Evolutionary conservation across 495 filamentous ascomycete species (phyloP).

Genomic region (Amniculicola lignicola): DNA sequence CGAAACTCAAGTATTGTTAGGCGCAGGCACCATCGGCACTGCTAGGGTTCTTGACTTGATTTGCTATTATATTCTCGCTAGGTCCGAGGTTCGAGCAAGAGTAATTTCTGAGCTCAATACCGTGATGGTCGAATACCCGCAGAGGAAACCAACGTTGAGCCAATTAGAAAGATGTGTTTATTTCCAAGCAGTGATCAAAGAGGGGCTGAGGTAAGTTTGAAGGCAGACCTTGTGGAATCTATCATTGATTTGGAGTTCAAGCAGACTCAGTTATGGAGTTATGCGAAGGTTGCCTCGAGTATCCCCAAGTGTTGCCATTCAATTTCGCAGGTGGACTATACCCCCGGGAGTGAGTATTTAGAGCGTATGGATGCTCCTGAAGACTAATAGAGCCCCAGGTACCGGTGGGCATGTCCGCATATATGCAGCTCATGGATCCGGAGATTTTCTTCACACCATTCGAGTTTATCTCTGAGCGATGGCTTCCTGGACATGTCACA

Average conservation of each 20-base stretch:
- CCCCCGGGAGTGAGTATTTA: constrained; percentile 9
- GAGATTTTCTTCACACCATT: constrained; percentile 14
- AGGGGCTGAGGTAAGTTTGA: constrained; percentile 45
- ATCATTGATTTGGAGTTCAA: background rate
- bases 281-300: constrained; percentile 46
- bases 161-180: constrained; percentile 40
- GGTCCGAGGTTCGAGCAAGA: constrained; percentile 12
- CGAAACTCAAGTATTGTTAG: constrained; percentile 37
- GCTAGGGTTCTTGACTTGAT: constrained; percentile 33
- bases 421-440: constrained; percentile 17
- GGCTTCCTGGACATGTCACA: constrained; percentile 11
- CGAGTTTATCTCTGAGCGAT: constrained; percentile 29
- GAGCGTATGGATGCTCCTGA: background rate
- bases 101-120: constrained; percentile 7
- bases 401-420: constrained; percentile 27
- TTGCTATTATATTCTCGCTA: constrained; percentile 35
- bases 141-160: constrained; percentile 32
- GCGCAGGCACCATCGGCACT: constrained; percentile 41
- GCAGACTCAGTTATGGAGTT: constrained; percentile 44
- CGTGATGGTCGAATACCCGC: constrained; percentile 9
- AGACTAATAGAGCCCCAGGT: background rate
- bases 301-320: constrained; percentile 43
- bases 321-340: constrained; percentile 34
- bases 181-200: constrained; percentile 43
- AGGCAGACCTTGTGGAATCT: too few relatives aligned